A percentile compares a stretch with the other conserved stretches of the same genome.
These are phyloP conservation scores for Nicotiana sylvestris DNA, from an alignment of 257 asterid species.

Conservation along the genomic window DNA sequence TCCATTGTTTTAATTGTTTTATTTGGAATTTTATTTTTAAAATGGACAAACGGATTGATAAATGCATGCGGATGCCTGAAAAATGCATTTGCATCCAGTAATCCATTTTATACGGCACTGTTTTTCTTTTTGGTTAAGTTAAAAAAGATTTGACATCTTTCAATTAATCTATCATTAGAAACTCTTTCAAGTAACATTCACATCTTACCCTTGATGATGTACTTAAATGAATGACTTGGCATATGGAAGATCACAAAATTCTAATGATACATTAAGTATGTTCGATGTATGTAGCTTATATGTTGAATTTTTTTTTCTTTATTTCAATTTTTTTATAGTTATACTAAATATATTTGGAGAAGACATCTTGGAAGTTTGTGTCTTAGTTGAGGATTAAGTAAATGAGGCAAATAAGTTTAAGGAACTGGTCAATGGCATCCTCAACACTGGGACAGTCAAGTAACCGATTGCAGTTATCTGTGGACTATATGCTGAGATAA, in stretches of 20 bases:
- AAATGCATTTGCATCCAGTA: not conserved
- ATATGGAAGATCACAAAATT: not conserved
- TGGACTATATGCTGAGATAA: not conserved
- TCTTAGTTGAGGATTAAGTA: not conserved
- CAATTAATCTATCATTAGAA: not conserved
- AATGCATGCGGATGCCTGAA: not conserved
- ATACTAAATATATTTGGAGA: not conserved
- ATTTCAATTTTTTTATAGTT: not conserved
- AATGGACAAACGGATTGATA: not conserved
- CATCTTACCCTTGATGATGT: not conserved
- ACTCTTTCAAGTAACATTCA: not conserved
- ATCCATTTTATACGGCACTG: not conserved
- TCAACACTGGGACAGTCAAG: not conserved
- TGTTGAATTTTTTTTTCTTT: not conserved
- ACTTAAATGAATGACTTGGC: not conserved
- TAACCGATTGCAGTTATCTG: not conserved
- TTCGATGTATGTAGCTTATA: not conserved
- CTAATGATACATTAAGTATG: not conserved
- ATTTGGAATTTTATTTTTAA: not conserved
- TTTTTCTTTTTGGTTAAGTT: not conserved
- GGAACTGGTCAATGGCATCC: not conserved
- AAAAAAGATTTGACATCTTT: not conserved
- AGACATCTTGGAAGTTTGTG: not conserved
- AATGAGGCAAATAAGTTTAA: not conserved
- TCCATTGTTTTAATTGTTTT: not conserved